Evolutionary conservation across 2,329 filamentous ascomycete species (phyloP).

Genomic region (Huntiella bhutanensis): DNA sequence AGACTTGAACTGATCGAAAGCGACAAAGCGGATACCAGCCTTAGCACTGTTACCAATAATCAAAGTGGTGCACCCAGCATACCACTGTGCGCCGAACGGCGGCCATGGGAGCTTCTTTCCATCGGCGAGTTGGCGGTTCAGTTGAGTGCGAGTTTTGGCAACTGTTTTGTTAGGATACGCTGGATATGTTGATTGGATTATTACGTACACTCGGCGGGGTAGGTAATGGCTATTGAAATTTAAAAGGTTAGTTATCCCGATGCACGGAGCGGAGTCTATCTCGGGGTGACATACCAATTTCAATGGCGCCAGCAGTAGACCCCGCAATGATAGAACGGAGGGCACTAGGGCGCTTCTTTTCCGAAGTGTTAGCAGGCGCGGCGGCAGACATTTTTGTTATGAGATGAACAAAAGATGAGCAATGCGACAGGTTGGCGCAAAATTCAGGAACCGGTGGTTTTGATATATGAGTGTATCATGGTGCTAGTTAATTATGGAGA

Average conservation of each 20-base stretch:
- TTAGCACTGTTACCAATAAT: conserved; percentile 96
- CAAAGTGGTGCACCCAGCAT: conserved; percentile 89
- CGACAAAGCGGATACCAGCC: conserved; percentile 87
- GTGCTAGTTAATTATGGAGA: no score
- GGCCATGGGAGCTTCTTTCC: conserved; percentile 87
- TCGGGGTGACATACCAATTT: conserved; percentile 45
- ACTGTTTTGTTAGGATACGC: conserved; percentile 29
- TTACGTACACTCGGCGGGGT: conserved; percentile 67
- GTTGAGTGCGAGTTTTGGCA: conserved; percentile 84
- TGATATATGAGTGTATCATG: no score
- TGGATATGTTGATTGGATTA: conserved; percentile 1
- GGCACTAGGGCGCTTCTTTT: conserved; percentile 44
- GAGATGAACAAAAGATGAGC: background rate
- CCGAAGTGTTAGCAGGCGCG: background rate
- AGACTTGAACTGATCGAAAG: conserved; percentile 85
- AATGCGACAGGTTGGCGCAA: no score
- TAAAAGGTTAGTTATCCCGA: background rate
- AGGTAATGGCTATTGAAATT: conserved; percentile 51
- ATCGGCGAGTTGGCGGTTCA: conserved; percentile 66
- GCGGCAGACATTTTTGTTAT: background rate
- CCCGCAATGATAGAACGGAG: conserved; percentile 83
- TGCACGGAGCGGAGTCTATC: background rate
- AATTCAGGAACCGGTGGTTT: no score
- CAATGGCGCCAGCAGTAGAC: conserved; percentile 79
- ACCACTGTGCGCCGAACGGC: conserved; percentile 86